Percentiles rank a stretch among this genome's conserved stretches.
These are phyloP conservation scores for Achaetomiella virescens DNA, from an alignment of 495 filamentous ascomycete genomes.

Conservation along the genomic window DNA sequence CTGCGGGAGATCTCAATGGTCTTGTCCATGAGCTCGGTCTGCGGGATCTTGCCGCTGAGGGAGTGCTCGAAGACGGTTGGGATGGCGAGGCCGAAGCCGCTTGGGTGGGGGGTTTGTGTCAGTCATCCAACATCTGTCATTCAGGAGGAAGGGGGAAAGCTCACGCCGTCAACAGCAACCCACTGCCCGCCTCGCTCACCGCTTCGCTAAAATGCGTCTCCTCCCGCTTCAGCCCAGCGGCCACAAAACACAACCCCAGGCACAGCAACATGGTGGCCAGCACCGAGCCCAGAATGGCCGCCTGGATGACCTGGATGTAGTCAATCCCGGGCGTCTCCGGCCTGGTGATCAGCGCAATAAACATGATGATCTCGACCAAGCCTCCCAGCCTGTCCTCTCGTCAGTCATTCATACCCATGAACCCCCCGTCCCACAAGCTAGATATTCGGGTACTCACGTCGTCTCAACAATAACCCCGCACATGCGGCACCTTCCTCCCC, in stretches of 20 bases:
- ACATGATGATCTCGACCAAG: constrained; percentile 75
- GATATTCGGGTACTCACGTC: too few relatives aligned
- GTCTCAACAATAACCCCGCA: constrained; percentile 76
- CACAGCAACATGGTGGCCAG: constrained; percentile 39
- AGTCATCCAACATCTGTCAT: too few relatives aligned
- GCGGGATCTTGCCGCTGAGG: constrained; percentile 37
- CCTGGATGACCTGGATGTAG: constrained; percentile 64
- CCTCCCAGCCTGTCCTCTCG: constrained; percentile 49
- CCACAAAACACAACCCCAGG: constrained; percentile 54
- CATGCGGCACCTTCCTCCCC: constrained; percentile 70
- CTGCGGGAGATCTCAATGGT: constrained; percentile 66
- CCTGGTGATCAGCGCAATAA: constrained; percentile 60
- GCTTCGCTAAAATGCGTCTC: constrained; percentile 67
- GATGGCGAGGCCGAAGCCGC: constrained; percentile 72
- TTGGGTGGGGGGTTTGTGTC: constrained; percentile 11
- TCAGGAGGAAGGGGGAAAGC: constrained; percentile 14
- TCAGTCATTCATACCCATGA: not conserved
- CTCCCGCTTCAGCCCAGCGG: constrained; percentile 60
- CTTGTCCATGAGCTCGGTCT: constrained; percentile 38
- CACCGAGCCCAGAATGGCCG: constrained; percentile 31
- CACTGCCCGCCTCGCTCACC: constrained; percentile 74
- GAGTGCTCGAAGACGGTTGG: constrained; percentile 71
- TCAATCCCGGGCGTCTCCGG: constrained; percentile 15
- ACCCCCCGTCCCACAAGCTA: not conserved
- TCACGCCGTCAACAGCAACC: constrained; percentile 71